A percentile compares a stretch with the other conserved stretches of the same genome.
phyloP scores from a whole-genome alignment of 129 eudicot genomes.

The Silybum marianum region DNA sequence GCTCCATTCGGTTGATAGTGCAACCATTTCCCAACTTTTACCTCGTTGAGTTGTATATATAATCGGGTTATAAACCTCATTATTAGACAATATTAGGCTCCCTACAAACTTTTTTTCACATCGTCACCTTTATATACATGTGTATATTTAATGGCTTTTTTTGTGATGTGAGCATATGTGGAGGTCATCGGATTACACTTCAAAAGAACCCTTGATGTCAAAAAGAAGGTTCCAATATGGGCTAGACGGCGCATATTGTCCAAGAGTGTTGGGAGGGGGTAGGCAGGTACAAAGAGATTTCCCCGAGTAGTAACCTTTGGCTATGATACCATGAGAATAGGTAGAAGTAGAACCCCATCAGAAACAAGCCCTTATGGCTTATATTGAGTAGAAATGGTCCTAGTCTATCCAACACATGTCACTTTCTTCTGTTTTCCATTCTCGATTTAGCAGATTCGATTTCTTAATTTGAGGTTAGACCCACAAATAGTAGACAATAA shows the following conservation, averaged over 20 bases:
- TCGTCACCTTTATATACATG: neutral
- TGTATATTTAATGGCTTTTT: neutral
- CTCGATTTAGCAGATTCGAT: no score
- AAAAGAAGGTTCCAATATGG: neutral
- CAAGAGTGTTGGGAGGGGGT: no score
- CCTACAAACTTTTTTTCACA: neutral
- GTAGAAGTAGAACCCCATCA: no score
- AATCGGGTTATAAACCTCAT: neutral
- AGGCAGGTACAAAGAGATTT: no score
- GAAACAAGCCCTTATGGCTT: no score
- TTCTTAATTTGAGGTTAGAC: no score
- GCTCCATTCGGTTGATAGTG: slow-evolving; percentile 16
- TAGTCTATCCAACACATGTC: no score
- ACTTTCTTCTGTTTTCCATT: no score
- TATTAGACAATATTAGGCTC: neutral
- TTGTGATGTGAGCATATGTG: neutral
- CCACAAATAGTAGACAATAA: no score
- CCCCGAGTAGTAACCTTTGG: no score
- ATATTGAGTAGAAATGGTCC: no score
- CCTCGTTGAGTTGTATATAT: slow-evolving; percentile 24
- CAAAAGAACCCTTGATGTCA: neutral
- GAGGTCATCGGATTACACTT: neutral
- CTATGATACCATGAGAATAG: no score
- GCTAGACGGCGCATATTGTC: neutral
- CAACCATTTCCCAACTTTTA: slow-evolving; percentile 17